Percentiles rank a stretch among this genome's conserved stretches.
phyloP scores from a whole-genome alignment of 257 asterid genomes.

The Anisodus tanguticus region DNA sequence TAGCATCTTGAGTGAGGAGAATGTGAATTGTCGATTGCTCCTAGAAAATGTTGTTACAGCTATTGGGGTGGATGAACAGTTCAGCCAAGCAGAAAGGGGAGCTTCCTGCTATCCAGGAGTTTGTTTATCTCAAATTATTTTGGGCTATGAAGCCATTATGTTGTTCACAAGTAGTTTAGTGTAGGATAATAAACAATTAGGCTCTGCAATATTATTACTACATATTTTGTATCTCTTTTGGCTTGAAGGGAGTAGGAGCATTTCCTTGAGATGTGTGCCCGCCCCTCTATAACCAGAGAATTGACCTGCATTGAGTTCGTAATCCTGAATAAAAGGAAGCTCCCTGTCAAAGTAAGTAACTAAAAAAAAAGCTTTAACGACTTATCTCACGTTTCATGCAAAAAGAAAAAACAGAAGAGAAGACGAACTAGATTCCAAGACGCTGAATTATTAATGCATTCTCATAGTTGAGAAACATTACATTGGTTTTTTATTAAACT shows the following conservation, averaged over 20 bases:
- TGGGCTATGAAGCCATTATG: neutral
- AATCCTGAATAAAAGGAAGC: neutral
- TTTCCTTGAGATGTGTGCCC: neutral
- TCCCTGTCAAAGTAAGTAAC: neutral
- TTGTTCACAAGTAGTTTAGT: constrained; percentile 27
- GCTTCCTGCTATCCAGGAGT: constrained; percentile 72
- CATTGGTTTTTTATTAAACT: neutral
- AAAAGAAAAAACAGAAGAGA: neutral
- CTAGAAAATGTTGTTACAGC: constrained; percentile 91
- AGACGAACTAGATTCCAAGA: neutral
- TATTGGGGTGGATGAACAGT: constrained; percentile 87
- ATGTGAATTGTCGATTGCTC: constrained; percentile 72
- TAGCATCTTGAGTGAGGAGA: constrained; percentile 72
- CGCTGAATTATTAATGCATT: neutral
- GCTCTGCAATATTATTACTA: constrained; percentile 9
- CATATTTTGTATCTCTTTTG: neutral
- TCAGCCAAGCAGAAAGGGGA: constrained; percentile 65
- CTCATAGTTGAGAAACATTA: neutral
- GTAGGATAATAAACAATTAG: constrained; percentile 35
- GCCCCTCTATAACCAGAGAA: too few species aligned
- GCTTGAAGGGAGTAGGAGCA: neutral
- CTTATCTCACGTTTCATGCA: neutral
- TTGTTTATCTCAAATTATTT: constrained; percentile 68
- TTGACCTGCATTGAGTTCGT: neutral
- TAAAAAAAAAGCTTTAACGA: neutral